A percentile compares a stretch with the other conserved stretches of the same genome.
phyloP scores from a whole-genome alignment of 805 yeast genomes.

The Torulaspora quercuum region DNA sequence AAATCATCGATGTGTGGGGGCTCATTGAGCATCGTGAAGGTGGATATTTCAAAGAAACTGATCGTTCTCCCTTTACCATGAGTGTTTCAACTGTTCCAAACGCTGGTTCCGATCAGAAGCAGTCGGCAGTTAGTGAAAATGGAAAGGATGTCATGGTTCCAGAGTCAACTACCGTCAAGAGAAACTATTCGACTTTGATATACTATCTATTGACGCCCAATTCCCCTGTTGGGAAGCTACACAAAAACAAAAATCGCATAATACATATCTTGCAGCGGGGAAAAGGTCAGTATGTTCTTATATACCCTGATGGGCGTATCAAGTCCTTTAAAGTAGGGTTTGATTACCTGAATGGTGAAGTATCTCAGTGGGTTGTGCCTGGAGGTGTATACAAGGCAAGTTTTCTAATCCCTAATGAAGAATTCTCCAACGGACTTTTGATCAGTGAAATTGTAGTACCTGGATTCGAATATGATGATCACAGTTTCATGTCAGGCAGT shows the following conservation, averaged over 20 bases:
- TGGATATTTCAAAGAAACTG: constrained; percentile 56
- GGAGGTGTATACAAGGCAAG: constrained; percentile 58
- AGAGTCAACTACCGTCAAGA: constrained; percentile 18
- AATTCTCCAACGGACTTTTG: constrained; percentile 40
- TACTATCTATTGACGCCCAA: constrained; percentile 52
- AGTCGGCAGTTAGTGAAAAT: constrained; percentile 6
- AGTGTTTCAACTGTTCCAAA: constrained; percentile 31
- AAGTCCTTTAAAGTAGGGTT: constrained; percentile 54
- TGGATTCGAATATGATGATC: constrained; percentile 57
- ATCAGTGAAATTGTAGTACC: constrained; percentile 61
- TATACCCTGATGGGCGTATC: constrained; percentile 49
- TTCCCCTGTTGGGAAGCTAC: constrained; percentile 50
- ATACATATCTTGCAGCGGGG: constrained; percentile 56
- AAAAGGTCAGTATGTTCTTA: constrained; percentile 51
- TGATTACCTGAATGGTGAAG: constrained; percentile 45
- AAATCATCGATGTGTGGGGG: constrained; percentile 38
- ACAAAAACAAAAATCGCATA: constrained; percentile 49
- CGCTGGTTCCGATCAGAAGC: constrained; percentile 2
- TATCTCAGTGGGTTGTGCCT: constrained; percentile 62
- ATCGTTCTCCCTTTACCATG: constrained; percentile 46
- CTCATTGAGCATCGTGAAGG: constrained; percentile 51
- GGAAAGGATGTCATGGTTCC: constrained; percentile 6
- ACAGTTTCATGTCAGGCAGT: constrained; percentile 41
- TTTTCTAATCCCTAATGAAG: constrained; percentile 43
- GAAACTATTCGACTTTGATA: constrained; percentile 50